A percentile compares a stretch with the other conserved stretches of the same genome.
Conservation (phyloP, 2,329 filamentous ascomycete species). For the Cordyceps farinosa region DNA sequence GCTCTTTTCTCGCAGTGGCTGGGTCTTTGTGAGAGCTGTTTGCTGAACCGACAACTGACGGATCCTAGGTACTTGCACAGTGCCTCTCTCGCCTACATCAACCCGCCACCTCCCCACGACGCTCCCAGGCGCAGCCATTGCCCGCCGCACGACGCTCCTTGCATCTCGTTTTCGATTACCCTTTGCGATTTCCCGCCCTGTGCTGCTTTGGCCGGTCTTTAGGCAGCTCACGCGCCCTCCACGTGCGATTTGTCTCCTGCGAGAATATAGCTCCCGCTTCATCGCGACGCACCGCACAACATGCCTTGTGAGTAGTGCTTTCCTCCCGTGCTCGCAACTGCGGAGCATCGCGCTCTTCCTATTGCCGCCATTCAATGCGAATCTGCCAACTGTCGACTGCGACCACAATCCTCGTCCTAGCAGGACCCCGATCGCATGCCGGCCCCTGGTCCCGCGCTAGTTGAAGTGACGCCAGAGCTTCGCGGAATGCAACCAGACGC, state of each 20-base stretch:
- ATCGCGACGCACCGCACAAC: slow-evolving; percentile 11
- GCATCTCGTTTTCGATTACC: neutral
- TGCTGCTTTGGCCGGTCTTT: neutral
- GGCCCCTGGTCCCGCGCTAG: neutral
- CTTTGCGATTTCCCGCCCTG: neutral
- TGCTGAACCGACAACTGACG: slow-evolving; percentile 2
- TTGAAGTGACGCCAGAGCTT: neutral
- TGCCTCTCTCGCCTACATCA: neutral
- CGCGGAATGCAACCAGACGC: neutral
- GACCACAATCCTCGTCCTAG: neutral
- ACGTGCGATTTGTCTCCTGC: neutral
- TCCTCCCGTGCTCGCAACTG: neutral
- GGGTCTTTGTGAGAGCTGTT: neutral
- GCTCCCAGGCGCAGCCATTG: neutral
- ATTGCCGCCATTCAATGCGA: neutral
- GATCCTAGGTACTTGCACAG: neutral
- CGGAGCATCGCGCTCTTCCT: neutral
- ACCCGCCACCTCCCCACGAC: neutral
- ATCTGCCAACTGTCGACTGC: neutral
- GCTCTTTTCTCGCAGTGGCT: neutral
- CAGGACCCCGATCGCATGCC: neutral
- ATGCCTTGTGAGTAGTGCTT: slow-evolving; percentile 15
- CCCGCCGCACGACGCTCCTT: slow-evolving; percentile 5
- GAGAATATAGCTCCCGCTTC: slow-evolving; percentile 4
- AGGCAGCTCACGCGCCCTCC: neutral